Conservation (phyloP, 2,329 filamentous ascomycete species). For the Fusarium pseudoanthophilum region DNA sequence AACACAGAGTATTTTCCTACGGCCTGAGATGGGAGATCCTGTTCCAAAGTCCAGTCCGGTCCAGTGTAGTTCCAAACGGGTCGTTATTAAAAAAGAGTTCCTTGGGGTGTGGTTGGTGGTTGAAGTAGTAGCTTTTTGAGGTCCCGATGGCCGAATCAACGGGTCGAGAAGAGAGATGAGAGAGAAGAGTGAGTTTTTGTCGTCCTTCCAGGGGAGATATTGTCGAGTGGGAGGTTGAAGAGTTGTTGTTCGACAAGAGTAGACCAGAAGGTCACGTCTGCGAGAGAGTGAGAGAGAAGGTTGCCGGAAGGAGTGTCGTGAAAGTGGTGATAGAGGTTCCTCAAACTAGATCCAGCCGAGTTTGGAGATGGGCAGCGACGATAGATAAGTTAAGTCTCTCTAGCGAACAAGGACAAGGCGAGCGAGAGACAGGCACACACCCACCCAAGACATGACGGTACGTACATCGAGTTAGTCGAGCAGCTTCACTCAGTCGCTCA, state of each 20-base stretch:
- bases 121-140: constrained; percentile 17
- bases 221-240: constrained; percentile 28
- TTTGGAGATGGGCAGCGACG: constrained; percentile 37
- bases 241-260: constrained; percentile 36
- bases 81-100: constrained; percentile 36
- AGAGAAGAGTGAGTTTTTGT: constrained; percentile 3
- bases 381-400: constrained; percentile 43
- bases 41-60: constrained; percentile 43
- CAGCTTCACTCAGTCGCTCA: constrained; percentile 2
- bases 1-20: constrained; percentile 42
- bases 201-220: constrained; percentile 31
- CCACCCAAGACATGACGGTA: constrained; percentile 32
- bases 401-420: constrained; percentile 39
- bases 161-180: constrained; percentile 53
- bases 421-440: constrained; percentile 28
- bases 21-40: constrained; percentile 42
- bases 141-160: constrained; percentile 61
- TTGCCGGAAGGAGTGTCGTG: constrained; percentile 54
- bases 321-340: constrained; percentile 47
- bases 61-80: constrained; percentile 45
- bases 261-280: constrained; percentile 45
- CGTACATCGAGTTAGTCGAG: constrained; percentile 27
- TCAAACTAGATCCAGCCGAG: constrained; percentile 35
- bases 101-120: constrained; percentile 39
- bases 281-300: constrained; percentile 32